phyloP scores from a whole-genome alignment of 768 basidiomycete species.

The Lepiota brunneoincarnata region DNA sequence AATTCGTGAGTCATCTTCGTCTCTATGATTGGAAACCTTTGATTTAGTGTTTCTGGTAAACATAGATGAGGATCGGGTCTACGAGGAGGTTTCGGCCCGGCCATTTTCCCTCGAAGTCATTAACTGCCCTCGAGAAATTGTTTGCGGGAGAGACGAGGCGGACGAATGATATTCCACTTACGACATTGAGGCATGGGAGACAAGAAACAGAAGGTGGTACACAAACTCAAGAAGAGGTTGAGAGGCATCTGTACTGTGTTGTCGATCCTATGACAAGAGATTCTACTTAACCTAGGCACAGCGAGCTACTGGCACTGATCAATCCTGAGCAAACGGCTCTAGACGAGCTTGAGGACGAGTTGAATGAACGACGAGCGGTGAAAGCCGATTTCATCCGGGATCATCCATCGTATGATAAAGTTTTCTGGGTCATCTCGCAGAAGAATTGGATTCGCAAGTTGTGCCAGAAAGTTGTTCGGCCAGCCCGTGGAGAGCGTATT shows the following conservation, averaged over 20 bases:
- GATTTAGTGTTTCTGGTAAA: not conserved
- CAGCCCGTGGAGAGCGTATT: constrained; percentile 83
- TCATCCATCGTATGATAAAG: constrained; percentile 87
- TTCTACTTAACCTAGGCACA: constrained; percentile 23
- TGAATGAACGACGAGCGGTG: constrained; percentile 68
- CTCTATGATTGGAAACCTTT: not conserved
- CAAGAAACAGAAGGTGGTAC: constrained; percentile 28
- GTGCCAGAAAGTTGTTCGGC: constrained; percentile 82
- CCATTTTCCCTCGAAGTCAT: constrained; percentile 55
- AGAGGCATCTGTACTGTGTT: constrained; percentile 66
- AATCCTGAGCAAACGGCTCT: constrained; percentile 47
- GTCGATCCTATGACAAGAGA: not conserved
- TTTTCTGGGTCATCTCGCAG: constrained; percentile 88
- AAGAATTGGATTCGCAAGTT: constrained; percentile 65
- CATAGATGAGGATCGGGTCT: constrained; percentile 24
- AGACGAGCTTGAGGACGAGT: constrained; percentile 58
- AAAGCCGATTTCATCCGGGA: constrained; percentile 86
- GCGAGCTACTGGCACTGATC: constrained; percentile 67
- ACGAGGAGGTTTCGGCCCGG: constrained; percentile 31
- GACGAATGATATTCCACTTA: constrained; percentile 55
- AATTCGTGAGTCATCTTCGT: not conserved
- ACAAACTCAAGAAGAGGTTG: constrained; percentile 58
- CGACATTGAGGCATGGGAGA: constrained; percentile 46
- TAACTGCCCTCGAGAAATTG: constrained; percentile 60
- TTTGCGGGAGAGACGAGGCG: constrained; percentile 54